Evolutionary conservation across 176 grass and related monocot species (phyloP).

Genomic region (Oryza rufipogon): DNA sequence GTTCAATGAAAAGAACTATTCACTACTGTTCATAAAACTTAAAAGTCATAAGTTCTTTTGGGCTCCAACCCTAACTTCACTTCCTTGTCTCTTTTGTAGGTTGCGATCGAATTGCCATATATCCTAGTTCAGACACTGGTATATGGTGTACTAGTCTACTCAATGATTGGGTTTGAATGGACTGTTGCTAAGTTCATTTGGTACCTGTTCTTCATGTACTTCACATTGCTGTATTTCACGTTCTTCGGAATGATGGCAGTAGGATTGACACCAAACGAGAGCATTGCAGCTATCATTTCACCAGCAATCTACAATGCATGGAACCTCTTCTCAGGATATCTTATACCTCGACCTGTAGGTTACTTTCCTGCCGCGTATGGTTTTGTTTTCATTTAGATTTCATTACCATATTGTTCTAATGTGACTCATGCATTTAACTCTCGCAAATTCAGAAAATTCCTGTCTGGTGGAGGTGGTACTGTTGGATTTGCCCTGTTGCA

Average conservation of each 20-base stretch:
- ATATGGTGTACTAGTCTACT: constrained; percentile 70
- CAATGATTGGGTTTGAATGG: constrained; percentile 87
- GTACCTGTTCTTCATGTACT: constrained; percentile 97
- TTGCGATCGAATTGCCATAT: constrained; percentile 71
- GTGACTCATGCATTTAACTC: constrained; percentile 12
- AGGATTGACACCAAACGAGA: constrained; percentile 69
- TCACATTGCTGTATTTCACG: constrained; percentile 83
- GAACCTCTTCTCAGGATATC: constrained; percentile 89
- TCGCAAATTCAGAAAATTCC: constrained; percentile 49
- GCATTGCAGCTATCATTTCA: constrained; percentile 77
- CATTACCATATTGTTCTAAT: not conserved
- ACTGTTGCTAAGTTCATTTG: constrained; percentile 80
- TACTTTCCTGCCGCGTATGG: constrained; percentile 4
- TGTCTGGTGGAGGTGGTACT: constrained; percentile 93
- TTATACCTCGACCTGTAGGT: constrained; percentile 74
- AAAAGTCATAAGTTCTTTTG: constrained; percentile 15
- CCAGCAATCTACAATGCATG: constrained; percentile 72
- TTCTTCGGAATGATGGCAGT: constrained; percentile 96
- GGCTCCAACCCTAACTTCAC: constrained; percentile 23
- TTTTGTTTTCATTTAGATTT: not conserved
- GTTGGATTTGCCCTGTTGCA: constrained; percentile 70
- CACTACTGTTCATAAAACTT: not conserved
- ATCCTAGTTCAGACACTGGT: constrained; percentile 62
- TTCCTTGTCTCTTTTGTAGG: constrained; percentile 46
- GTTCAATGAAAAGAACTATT: not conserved